A percentile compares a stretch with the other conserved stretches of the same genome.
These are phyloP conservation scores for Coemansia sp. DNA, from an alignment of 192 early-diverging fungal species.

Conservation along the genomic window DNA sequence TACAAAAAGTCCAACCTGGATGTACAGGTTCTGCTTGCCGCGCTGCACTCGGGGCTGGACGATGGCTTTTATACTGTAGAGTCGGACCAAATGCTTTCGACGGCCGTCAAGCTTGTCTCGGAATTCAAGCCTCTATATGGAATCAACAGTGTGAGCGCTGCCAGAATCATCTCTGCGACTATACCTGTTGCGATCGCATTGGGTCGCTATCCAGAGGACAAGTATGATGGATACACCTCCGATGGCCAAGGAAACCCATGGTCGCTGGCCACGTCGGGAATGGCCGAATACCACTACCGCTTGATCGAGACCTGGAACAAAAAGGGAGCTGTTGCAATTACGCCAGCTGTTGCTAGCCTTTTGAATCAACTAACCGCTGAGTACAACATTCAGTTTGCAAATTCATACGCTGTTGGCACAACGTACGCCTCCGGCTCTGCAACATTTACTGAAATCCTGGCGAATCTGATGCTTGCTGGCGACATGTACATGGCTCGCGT, in stretches of 20 bases:
- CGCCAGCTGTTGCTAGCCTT: background rate
- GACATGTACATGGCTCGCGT: constrained; percentile 13
- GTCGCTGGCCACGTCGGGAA: background rate
- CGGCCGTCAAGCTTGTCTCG: background rate
- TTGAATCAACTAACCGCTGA: background rate
- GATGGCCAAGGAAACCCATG: constrained; percentile 5
- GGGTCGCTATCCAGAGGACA: constrained; percentile 9
- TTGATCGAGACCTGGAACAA: constrained; percentile 5
- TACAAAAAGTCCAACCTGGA: constrained; percentile 2
- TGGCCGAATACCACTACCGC: constrained; percentile 9
- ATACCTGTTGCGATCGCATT: background rate
- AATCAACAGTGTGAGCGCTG: constrained; percentile 4
- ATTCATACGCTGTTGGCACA: background rate
- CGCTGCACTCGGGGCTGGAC: constrained; percentile 4
- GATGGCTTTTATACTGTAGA: constrained; percentile 6
- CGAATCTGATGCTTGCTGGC: constrained; percentile 1
- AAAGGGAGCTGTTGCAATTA: background rate
- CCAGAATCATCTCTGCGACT: background rate
- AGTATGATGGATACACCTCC: background rate
- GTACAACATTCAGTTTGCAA: background rate
- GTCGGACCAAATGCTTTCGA: constrained; percentile 3
- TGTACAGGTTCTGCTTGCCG: constrained; percentile 4
- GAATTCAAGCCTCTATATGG: constrained; percentile 6
- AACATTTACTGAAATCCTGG: background rate
- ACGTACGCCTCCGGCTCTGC: background rate